Evolutionary conservation across 2,329 filamentous ascomycete genomes (phyloP).

Genomic region (Ilyonectria robusta): DNA sequence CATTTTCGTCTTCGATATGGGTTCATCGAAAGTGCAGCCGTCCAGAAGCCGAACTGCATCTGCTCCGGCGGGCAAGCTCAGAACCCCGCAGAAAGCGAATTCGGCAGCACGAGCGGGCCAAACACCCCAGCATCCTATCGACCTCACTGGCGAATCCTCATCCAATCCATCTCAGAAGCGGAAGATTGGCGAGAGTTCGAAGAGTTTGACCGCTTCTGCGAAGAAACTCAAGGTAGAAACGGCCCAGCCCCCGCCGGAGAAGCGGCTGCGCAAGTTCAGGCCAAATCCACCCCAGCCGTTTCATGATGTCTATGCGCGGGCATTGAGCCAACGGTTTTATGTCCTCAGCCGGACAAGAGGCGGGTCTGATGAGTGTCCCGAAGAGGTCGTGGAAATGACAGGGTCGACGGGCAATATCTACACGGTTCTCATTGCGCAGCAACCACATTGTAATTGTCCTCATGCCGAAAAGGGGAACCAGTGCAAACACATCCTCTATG

Average conservation of each 20-base stretch:
- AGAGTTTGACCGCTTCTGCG: constrained; percentile 5
- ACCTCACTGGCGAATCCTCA: constrained; percentile 13
- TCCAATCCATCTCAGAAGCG: constrained; percentile 37
- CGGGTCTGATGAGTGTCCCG: constrained; percentile 55
- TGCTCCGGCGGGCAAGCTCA: neutral
- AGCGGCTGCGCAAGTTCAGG: constrained; percentile 54
- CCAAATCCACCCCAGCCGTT: constrained; percentile 54
- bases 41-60: neutral
- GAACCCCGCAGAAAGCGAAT: constrained; percentile 16
- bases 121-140: constrained; percentile 21
- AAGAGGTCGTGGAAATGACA: constrained; percentile 71
- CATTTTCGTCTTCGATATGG: constrained; percentile 18
- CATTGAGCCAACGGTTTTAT: constrained; percentile 61
- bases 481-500: constrained; percentile 77
- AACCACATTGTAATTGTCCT: constrained; percentile 70
- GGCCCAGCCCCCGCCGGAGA: constrained; percentile 46
- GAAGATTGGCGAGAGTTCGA: constrained; percentile 14
- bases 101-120: constrained; percentile 19
- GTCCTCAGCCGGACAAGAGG: constrained; percentile 58
- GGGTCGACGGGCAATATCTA: constrained; percentile 79
- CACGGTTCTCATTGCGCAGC: constrained; percentile 65
- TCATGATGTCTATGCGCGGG: constrained; percentile 54
- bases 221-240: constrained; percentile 35
- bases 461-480: constrained; percentile 67
- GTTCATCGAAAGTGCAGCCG: neutral